A percentile compares a stretch with the other conserved stretches of the same genome.
Conservation (phyloP, 768 basidiomycete genomes). For the Tulasnella sp. region DNA sequence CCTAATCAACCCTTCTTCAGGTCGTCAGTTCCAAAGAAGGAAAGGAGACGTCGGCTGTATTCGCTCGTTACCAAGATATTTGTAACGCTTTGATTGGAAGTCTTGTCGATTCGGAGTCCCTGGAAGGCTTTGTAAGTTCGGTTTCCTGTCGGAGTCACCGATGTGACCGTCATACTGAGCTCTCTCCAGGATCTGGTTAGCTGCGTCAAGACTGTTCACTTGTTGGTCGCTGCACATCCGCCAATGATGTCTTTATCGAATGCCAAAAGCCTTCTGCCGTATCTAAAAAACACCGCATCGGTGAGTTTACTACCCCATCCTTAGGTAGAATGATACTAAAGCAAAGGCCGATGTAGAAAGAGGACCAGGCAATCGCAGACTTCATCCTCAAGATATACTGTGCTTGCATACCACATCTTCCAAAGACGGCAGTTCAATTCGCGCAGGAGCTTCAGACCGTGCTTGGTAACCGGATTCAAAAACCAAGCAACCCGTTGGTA, state of each 20-base stretch:
- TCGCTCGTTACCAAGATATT: slow-evolving; percentile 63
- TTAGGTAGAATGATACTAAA: background rate
- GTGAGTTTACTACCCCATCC: slow-evolving; percentile 32
- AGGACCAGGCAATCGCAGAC: slow-evolving; percentile 76
- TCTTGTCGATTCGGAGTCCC: slow-evolving; percentile 73
- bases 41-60: slow-evolving; percentile 39
- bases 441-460: slow-evolving; percentile 71
- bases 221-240: slow-evolving; percentile 75
- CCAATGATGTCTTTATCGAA: slow-evolving; percentile 71
- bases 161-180: slow-evolving; percentile 3
- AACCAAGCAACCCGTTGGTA: slow-evolving; percentile 27
- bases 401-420: slow-evolving; percentile 74
- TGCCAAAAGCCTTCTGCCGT: slow-evolving; percentile 79
- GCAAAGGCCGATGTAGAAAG: slow-evolving; percentile 35
- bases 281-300: slow-evolving; percentile 70
- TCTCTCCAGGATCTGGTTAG: slow-evolving; percentile 58
- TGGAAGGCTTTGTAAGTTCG: slow-evolving; percentile 62
- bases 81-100: slow-evolving; percentile 80
- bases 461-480: slow-evolving; percentile 25
- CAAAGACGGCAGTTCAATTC: slow-evolving; percentile 80
- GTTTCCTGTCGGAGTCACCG: background rate
- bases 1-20: slow-evolving; percentile 14
- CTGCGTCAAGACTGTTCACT: slow-evolving; percentile 73
- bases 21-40: slow-evolving; percentile 67
- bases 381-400: slow-evolving; percentile 84